Percentiles rank a stretch among this genome's conserved stretches.
Evolutionary conservation across 2,329 filamentous ascomycete genomes (phyloP).

Genomic region (Sphaerostilbella broomeana): DNA sequence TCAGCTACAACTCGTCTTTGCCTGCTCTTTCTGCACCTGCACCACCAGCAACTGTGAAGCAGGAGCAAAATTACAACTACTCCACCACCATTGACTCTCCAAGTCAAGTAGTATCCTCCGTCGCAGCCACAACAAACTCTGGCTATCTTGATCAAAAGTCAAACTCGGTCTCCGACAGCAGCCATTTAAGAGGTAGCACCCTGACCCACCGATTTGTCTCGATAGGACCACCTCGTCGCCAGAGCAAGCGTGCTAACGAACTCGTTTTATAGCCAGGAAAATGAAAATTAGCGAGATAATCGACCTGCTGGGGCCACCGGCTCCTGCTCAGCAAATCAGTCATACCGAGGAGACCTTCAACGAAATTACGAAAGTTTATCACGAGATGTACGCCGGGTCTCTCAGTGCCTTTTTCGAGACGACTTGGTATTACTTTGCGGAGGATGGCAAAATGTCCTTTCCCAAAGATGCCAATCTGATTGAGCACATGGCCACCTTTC

Average conservation of each 20-base stretch:
- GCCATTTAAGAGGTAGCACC: slow-evolving; percentile 45
- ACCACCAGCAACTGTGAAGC: slow-evolving; percentile 28
- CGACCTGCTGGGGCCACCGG: slow-evolving; percentile 50
- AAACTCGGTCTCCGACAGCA: slow-evolving; percentile 21
- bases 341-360: slow-evolving; percentile 48
- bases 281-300: slow-evolving; percentile 72
- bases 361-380: slow-evolving; percentile 65
- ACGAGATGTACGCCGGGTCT: slow-evolving; percentile 67
- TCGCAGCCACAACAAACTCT: slow-evolving; percentile 16
- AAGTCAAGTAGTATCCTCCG: slow-evolving; percentile 40
- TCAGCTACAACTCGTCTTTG: slow-evolving; percentile 30
- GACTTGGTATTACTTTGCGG: slow-evolving; percentile 63
- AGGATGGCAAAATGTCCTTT: slow-evolving; percentile 40
- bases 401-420: slow-evolving; percentile 76
- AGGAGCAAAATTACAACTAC: slow-evolving; percentile 43
- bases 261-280: slow-evolving; percentile 34
- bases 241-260: no score
- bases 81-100: slow-evolving; percentile 57
- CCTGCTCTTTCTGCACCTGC: slow-evolving; percentile 20
- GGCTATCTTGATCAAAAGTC: slow-evolving; percentile 24
- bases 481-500: slow-evolving; percentile 60
- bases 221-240: no score
- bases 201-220: no score
- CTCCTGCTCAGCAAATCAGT: slow-evolving; percentile 48
- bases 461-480: slow-evolving; percentile 51